Evolutionary conservation across 2,329 filamentous ascomycete species (phyloP), one percentile per base, ranked within the genome.

Genomic region (Dissoconium aciculare): DNA sequence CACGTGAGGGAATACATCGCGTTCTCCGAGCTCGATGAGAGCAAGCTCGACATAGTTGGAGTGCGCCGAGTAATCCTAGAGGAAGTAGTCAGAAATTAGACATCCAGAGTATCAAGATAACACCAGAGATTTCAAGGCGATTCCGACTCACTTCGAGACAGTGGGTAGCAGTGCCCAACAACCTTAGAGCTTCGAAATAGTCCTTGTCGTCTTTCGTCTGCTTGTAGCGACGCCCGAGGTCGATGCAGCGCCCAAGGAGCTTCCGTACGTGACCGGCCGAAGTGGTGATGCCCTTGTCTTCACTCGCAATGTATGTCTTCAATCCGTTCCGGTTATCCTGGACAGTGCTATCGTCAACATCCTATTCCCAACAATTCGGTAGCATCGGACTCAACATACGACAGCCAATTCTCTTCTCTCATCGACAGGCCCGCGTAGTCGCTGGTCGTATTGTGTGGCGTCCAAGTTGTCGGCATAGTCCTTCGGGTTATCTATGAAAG

Each of bases 281-380:
- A 26, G 79, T 92, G 58, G 79, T 80, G 52, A 91, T 89, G 27
- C 71, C 70, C 35, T 68, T 59, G 30, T 71, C 62, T 53, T 94
- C 85, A 40, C 84, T 84, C 23, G 85, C 83, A 55, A 94, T 94
- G 58, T 94, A 94, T 54, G 85, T 89, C 62, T 95, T 95, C 37
- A 53, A 40, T 17, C 68, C 67, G 46, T 53, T 59, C 15, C 55
- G 49, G 34, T 70, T 67, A 46, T 95, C 82, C n/a, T n/a, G n/a
- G n/a, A n/a, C n/a, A n/a, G n/a, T n/a, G n/a, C n/a, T n/a, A n/a
- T n/a, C n/a, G n/a, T n/a, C n/a, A n/a, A n/a, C n/a, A n/a, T n/a
- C n/a, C n/a, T n/a, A n/a, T n/a, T n/a, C n/a, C n/a, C n/a, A n/a
- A n/a, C n/a, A n/a, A n/a, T n/a, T n/a, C n/a, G n/a, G n/a, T n/a